Evolutionary conservation across 2,329 filamentous ascomycete species (phyloP).

Genomic region (Pseudogymnoascus sp.): DNA sequence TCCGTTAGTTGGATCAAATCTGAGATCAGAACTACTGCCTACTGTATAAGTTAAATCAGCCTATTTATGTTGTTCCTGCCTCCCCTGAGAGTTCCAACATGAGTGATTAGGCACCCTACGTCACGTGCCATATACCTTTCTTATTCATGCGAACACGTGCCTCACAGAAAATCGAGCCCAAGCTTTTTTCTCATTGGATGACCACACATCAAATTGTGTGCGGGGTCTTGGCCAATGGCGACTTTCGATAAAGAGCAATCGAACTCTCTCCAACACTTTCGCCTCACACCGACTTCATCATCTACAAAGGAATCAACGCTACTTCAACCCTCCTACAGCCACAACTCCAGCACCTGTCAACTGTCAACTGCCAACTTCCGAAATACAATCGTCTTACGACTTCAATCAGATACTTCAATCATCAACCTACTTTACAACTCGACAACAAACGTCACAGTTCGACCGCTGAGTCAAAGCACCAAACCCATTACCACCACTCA

Average conservation of each 20-base stretch:
- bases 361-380: neutral
- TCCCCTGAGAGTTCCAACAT: neutral
- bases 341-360: neutral
- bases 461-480: slow-evolving; percentile 4
- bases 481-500: neutral
- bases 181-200: neutral
- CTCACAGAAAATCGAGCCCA: neutral
- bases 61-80: neutral
- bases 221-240: slow-evolving; percentile 3
- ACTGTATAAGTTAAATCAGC: neutral
- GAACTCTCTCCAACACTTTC: slow-evolving; percentile 1
- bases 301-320: neutral
- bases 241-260: slow-evolving; percentile 6
- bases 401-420: neutral
- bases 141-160: slow-evolving; percentile 34
- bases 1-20: neutral
- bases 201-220: slow-evolving; percentile 1
- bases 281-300: slow-evolving; percentile 5
- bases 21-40: neutral
- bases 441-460: neutral
- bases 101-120: slow-evolving; percentile 23
- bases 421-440: neutral
- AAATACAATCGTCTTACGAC: slow-evolving; percentile 2
- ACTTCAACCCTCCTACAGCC: neutral
- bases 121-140: slow-evolving; percentile 24